phyloP scores from a whole-genome alignment of 108 stramenopile species.

The Cyclotella distinguenda region DNA sequence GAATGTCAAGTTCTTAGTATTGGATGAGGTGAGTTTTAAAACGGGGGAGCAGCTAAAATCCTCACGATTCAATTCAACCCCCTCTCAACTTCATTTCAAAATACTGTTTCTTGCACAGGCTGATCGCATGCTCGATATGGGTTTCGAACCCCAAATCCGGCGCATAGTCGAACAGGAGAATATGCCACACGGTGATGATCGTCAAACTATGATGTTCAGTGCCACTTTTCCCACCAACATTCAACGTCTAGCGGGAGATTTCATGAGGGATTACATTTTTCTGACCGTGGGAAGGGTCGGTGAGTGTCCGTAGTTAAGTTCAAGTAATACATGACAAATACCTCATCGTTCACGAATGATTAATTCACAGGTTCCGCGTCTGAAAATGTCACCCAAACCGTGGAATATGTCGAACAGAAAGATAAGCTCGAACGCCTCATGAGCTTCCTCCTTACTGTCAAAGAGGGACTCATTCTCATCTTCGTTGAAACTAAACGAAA shows the following conservation, averaged over 20 bases:
- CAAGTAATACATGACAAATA: slow-evolving; percentile 94
- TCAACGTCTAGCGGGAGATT: slow-evolving; percentile 90
- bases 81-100: neutral
- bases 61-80: neutral
- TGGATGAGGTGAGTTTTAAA: slow-evolving; percentile 79
- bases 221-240: slow-evolving; percentile 97
- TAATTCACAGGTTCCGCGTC: slow-evolving; percentile 52
- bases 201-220: slow-evolving; percentile 97
- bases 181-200: slow-evolving; percentile 69
- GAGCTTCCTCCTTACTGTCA: slow-evolving; percentile 80
- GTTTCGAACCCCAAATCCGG: slow-evolving; percentile 94
- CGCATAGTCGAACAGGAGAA: slow-evolving; percentile 79
- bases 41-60: neutral
- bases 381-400: slow-evolving; percentile 66
- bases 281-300: slow-evolving; percentile 96
- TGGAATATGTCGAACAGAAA: slow-evolving; percentile 91
- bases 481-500: slow-evolving; percentile 98
- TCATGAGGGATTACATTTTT: slow-evolving; percentile 95
- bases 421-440: slow-evolving; percentile 89
- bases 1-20: slow-evolving; percentile 81
- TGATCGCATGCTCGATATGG: slow-evolving; percentile 99
- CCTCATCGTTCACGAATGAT: slow-evolving; percentile 70
- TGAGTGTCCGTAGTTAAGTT: slow-evolving; percentile 91
- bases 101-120: slow-evolving; percentile 53
- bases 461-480: slow-evolving; percentile 94